These are phyloP conservation scores for Yarrowia keelungensis DNA, from an alignment of 805 yeast species.

Conservation along the genomic window DNA sequence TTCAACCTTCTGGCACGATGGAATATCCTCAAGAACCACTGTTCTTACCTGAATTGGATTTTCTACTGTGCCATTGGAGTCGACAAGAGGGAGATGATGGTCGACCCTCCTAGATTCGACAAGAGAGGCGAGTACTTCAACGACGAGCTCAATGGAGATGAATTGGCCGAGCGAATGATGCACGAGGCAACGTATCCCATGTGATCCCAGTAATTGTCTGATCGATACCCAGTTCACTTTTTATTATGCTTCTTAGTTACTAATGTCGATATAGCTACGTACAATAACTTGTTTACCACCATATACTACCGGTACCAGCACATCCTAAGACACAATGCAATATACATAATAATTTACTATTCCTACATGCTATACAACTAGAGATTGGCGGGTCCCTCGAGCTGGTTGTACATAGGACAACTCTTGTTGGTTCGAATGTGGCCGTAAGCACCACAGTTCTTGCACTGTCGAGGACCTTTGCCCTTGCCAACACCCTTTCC, in stretches of 20 bases:
- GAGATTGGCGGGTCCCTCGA: slow-evolving; percentile 34
- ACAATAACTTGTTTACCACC: no score
- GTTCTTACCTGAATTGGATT: slow-evolving; percentile 15
- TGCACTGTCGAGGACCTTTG: slow-evolving; percentile 80
- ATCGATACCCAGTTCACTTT: no score
- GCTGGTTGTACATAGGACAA: slow-evolving; percentile 83
- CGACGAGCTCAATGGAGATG: not conserved
- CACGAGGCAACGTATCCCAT: not conserved
- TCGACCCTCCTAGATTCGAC: not conserved
- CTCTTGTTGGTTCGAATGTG: slow-evolving; percentile 91
- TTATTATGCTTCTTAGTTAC: no score
- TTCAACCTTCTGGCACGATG: slow-evolving; percentile 1
- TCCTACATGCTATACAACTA: slow-evolving; percentile 21
- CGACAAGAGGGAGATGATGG: slow-evolving; percentile 9
- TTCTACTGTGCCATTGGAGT: slow-evolving; percentile 21
- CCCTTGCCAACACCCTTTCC: slow-evolving; percentile 79
- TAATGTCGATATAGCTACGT: no score
- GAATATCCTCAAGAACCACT: slow-evolving; percentile 28
- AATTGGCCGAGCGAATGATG: not conserved
- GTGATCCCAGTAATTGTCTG: not conserved
- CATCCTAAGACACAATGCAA: not conserved
- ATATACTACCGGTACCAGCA: no score
- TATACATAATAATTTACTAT: slow-evolving; percentile 19
- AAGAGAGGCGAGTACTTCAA: not conserved
- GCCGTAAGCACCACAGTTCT: slow-evolving; percentile 94